These are phyloP conservation scores for Penstemon barbatus DNA, from an alignment of 257 asterid species.

Conservation along the genomic window DNA sequence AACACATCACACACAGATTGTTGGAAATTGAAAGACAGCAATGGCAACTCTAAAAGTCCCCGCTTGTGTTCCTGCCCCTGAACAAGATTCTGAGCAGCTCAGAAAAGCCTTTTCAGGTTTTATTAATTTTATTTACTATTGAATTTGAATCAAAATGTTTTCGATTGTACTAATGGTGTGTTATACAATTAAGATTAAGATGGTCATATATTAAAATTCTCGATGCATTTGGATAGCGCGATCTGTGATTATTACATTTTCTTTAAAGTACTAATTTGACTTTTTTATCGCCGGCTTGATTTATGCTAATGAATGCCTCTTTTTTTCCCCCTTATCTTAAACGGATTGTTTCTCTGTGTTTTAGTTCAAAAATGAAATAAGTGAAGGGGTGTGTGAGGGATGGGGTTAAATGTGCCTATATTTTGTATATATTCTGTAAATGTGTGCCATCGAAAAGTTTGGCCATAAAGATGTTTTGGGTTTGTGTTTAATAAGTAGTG, in stretches of 20 bases:
- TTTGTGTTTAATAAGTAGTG: not conserved
- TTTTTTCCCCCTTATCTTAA: not conserved
- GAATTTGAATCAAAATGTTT: conserved; percentile 17
- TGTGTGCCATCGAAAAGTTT: no score
- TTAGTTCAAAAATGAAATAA: no score
- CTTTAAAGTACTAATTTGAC: not conserved
- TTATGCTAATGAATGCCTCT: not conserved
- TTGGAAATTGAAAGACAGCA: no score
- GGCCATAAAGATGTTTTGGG: not conserved
- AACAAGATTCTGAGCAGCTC: conserved; percentile 70
- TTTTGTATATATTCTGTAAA: no score
- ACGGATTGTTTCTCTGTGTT: no score
- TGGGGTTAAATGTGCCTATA: no score
- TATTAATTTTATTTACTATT: not conserved
- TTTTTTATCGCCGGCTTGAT: no score
- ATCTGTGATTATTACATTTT: not conserved
- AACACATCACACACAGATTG: no score
- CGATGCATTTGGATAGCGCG: not conserved
- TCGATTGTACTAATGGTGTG: not conserved
- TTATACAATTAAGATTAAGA: not conserved
- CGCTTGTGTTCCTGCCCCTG: conserved; percentile 63
- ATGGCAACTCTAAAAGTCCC: conserved; percentile 85
- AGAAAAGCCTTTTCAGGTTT: conserved; percentile 75
- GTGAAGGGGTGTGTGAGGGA: not conserved
- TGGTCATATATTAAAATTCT: not conserved